Evolutionary conservation across 169 alveolate species (phyloP).

Genomic region (Cryptosporidium canis): DNA sequence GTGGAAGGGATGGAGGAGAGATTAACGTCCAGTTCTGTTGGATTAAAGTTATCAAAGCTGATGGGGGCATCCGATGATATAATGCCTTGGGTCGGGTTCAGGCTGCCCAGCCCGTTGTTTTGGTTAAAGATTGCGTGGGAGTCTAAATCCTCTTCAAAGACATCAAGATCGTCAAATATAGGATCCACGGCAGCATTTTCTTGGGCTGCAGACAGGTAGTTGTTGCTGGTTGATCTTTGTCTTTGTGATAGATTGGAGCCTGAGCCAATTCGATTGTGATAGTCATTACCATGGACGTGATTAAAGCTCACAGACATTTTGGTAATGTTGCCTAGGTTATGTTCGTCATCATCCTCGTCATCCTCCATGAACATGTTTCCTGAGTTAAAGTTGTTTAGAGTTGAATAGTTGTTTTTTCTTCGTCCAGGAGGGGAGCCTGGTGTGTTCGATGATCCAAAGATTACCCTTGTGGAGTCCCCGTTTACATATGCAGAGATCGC

Average conservation of each 20-base stretch:
- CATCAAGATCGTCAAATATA: slow-evolving; percentile 52
- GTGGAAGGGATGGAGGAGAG: neutral
- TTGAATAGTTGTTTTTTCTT: slow-evolving; percentile 27
- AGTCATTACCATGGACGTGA: neutral
- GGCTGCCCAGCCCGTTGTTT: neutral
- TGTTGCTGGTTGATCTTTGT: slow-evolving; percentile 33
- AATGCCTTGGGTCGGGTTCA: neutral
- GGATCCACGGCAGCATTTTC: neutral
- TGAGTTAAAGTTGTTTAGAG: neutral
- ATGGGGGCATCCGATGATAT: slow-evolving; percentile 1
- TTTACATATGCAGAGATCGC: slow-evolving; percentile 29
- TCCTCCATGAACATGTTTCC: slow-evolving; percentile 58
- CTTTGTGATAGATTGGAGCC: slow-evolving; percentile 28
- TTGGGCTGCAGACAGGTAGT: neutral
- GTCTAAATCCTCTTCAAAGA: slow-evolving; percentile 62
- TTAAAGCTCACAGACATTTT: neutral
- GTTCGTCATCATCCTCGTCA: slow-evolving; percentile 58
- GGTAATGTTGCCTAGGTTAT: neutral
- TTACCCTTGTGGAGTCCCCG: slow-evolving; percentile 27
- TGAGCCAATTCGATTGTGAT: slow-evolving; percentile 1
- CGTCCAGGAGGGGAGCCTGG: neutral
- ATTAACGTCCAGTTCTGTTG: slow-evolving; percentile 16
- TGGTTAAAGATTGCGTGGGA: slow-evolving; percentile 37
- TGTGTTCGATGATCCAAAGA: slow-evolving; percentile 9
- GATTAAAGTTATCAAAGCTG: slow-evolving; percentile 1